Conservation (phyloP, 805 yeast species). For the Wickerhamiella siamensis region DNA sequence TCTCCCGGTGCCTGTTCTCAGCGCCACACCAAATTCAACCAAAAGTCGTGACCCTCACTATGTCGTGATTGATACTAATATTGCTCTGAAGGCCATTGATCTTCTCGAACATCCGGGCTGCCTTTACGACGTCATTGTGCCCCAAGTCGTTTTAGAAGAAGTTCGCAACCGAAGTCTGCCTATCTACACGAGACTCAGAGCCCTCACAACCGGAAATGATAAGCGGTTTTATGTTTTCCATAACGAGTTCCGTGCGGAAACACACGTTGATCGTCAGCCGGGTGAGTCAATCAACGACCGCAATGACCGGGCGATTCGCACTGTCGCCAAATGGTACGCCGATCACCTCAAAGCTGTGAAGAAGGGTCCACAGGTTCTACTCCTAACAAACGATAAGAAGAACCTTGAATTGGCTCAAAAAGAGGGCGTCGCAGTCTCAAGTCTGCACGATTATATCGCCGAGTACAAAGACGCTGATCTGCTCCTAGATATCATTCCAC, state of each 20-base stretch:
- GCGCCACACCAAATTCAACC: conserved; percentile 39
- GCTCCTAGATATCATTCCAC: conserved; percentile 23
- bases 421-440: conserved; percentile 40
- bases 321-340: conserved; percentile 56
- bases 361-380: conserved; percentile 21
- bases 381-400: conserved; percentile 62
- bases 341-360: conserved; percentile 37
- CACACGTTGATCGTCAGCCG: conserved; percentile 46
- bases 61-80: conserved; percentile 73
- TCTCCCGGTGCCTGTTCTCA: conserved; percentile 49
- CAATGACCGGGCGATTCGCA: conserved; percentile 81
- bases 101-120: conserved; percentile 62
- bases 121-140: conserved; percentile 82
- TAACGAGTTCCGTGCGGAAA: conserved; percentile 70
- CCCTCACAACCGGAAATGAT: conserved; percentile 49
- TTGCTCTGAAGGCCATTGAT: conserved; percentile 79
- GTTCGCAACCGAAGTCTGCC: conserved; percentile 80
- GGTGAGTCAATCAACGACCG: conserved; percentile 75
- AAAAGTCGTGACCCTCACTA: conserved; percentile 56
- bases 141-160: conserved; percentile 90
- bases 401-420: conserved; percentile 43
- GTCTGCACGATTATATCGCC: conserved; percentile 57
- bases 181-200: conserved; percentile 69
- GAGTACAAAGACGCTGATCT: conserved; percentile 63
- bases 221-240: conserved; percentile 86